These are phyloP conservation scores for Penicillium soppii DNA, from an alignment of 495 filamentous ascomycete genomes.

Conservation along the genomic window DNA sequence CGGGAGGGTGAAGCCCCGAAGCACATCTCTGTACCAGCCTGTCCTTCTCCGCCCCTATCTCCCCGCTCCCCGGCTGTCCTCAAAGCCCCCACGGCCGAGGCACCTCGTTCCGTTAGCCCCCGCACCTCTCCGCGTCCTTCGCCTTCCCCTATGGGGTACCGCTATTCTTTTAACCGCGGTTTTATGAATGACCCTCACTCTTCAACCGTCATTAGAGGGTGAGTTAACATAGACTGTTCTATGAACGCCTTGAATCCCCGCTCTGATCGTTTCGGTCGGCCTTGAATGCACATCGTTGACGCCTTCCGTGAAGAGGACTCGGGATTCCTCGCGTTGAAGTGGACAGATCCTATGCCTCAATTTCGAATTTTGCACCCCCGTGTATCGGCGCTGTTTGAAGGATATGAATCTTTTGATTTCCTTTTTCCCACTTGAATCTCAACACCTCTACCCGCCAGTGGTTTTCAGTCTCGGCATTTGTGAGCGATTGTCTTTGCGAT, in stretches of 20 bases:
- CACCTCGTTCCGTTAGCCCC: conserved; percentile 19
- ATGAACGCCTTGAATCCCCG: conserved; percentile 13
- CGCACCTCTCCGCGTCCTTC: conserved; percentile 29
- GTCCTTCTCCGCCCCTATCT: conserved; percentile 23
- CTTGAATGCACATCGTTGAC: conserved; percentile 19
- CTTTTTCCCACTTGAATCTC: conserved; percentile 1
- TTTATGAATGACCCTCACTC: conserved; percentile 46
- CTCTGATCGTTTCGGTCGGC: conserved; percentile 9
- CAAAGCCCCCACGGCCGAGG: conserved; percentile 8
- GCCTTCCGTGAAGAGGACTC: conserved; percentile 18
- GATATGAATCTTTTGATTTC: conserved; percentile 11
- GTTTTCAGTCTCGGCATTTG: conserved; percentile 4
- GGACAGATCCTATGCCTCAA: conserved; percentile 11
- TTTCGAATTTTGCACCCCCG: conserved; percentile 13
- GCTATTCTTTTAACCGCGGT: conserved; percentile 40
- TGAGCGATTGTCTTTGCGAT: conserved; percentile 33
- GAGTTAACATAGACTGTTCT: conserved; percentile 19
- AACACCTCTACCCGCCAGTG: conserved; percentile 2
- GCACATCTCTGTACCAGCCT: conserved; percentile 9
- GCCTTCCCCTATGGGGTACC: conserved; percentile 37
- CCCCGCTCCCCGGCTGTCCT: conserved; percentile 27
- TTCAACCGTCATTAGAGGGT: conserved; percentile 48
- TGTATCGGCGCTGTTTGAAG: conserved; percentile 17
- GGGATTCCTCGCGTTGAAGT: conserved; percentile 18
- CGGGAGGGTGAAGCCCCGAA: conserved; percentile 13